Percentiles rank a stretch among this genome's conserved stretches.
Conservation (phyloP, 2,329 filamentous ascomycete species). For the Diplodia corticola region DNA sequence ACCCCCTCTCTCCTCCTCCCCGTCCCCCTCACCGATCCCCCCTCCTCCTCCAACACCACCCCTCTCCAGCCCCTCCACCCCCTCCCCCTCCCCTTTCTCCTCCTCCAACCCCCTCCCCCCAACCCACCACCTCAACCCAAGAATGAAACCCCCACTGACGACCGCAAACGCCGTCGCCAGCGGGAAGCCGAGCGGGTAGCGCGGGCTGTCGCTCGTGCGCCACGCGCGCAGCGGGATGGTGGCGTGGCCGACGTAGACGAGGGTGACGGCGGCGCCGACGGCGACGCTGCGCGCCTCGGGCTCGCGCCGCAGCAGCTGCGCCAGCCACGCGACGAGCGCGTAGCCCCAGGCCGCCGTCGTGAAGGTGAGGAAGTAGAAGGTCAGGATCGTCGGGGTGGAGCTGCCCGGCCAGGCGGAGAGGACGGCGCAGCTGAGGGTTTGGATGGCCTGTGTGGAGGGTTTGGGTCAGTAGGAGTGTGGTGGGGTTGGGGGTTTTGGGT, state of each 20-base stretch:
- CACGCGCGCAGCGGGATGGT: conserved; percentile 25
- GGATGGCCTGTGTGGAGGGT: not conserved
- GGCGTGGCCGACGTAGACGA: conserved; percentile 23
- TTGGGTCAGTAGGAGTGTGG: not conserved
- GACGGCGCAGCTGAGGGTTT: conserved; percentile 15
- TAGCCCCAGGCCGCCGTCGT: conserved; percentile 23
- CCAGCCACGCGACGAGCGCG: conserved; percentile 24
- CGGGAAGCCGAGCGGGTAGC: conserved; percentile 10
- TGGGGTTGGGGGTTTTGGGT: no score
- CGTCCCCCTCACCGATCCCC: not conserved
- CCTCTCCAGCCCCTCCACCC: no score
- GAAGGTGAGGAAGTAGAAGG: conserved; percentile 26
- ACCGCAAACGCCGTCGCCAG: conserved; percentile 1
- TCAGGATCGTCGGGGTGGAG: conserved; percentile 22
- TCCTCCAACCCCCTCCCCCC: not conserved
- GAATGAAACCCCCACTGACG: not conserved
- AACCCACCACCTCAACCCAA: not conserved
- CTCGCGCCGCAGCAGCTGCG: conserved; percentile 24
- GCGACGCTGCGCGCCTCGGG: conserved; percentile 26
- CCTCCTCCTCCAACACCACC: not conserved
- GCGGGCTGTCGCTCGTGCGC: conserved; percentile 21
- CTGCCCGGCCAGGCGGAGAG: conserved; percentile 23
- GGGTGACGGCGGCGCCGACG: conserved; percentile 14
- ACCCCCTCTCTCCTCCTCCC: not conserved
- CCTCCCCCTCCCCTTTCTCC: not conserved